Evolutionary conservation across 1,284 basidiomycete species (phyloP), one percentile per base, ranked within the genome.

Genomic region (Cutaneotrichosporon cavernicola): DNA sequence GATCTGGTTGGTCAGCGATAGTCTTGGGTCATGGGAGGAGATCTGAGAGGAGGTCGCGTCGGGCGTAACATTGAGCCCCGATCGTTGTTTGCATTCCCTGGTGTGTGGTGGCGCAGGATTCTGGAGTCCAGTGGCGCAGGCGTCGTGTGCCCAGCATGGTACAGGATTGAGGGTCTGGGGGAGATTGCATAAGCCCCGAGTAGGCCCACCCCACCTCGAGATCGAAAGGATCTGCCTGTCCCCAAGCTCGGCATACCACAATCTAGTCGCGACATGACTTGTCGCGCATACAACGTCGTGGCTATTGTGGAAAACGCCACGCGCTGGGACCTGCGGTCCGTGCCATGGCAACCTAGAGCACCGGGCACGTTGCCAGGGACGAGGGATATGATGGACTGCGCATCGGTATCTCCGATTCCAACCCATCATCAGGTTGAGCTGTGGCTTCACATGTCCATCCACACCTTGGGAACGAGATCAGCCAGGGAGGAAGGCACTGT

Each of bases 1-100:
- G 65, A 78, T 70, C 75, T 78, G 64, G 9, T 10, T 32, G 22
- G 36, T 36, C 43, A 46, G 59, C 47, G 32, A 38, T 26, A 46
- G 7, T 57, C 26, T 9, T 14, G 40, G 49, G 5, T 1, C 2
- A 5, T 26, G 26, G 22, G 13, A 26, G 26, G 49, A 51, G 26
- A 40, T 40, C 38, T 40, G 9, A 14, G 38, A 16, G 38, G 38
- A 13, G 38, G 14, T 46, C 6, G 18, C 18, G 18, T n/a, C 5
- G 16, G 43, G 2, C 43, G 6, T 21, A n/a, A n/a, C 18, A 18
- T 46, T 18, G 18, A 16, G 43, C 43, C n/a, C 43, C 43, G 16
- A 46, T 4, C 43, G 1, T 46, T 26, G 26, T 51, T 8, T 51
- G 22, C 49, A 51, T 3, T 51, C 49, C 30, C 49, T 11, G 13